A percentile compares a stretch with the other conserved stretches of the same genome.
Evolutionary conservation across 495 filamentous ascomycete genomes (phyloP).

Genomic region (Hypoxylon perforatum): DNA sequence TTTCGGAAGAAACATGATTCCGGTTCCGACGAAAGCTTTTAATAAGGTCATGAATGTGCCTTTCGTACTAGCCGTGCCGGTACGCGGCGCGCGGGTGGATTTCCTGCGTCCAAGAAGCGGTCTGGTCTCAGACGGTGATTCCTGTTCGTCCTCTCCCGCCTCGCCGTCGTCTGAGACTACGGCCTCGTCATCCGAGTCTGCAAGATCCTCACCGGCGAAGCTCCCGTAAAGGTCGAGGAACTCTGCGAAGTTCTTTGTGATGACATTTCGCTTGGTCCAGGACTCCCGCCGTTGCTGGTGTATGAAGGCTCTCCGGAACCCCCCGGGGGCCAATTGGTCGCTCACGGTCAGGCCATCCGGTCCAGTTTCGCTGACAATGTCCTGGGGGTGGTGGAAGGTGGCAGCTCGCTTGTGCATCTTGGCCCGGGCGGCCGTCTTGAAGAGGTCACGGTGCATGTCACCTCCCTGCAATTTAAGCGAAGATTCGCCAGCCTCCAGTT

Average conservation of each 20-base stretch:
- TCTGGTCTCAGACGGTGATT: slow-evolving; percentile 52
- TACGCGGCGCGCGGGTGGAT: slow-evolving; percentile 53
- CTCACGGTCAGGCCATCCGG: slow-evolving; percentile 53
- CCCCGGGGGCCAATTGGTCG: slow-evolving; percentile 67
- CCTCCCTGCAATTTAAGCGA: slow-evolving; percentile 73
- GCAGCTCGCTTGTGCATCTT: slow-evolving; percentile 63
- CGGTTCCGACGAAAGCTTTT: slow-evolving; percentile 74
- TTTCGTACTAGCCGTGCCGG: slow-evolving; percentile 66
- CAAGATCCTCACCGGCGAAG: slow-evolving; percentile 78
- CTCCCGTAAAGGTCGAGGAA: slow-evolving; percentile 76
- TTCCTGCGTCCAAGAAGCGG: slow-evolving; percentile 66
- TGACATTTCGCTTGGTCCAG: slow-evolving; percentile 56
- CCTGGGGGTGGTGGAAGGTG: slow-evolving; percentile 65
- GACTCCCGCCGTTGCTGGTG: slow-evolving; percentile 58
- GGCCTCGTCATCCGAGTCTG: slow-evolving; percentile 71
- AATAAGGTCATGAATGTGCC: slow-evolving; percentile 76
- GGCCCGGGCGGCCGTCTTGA: slow-evolving; percentile 66
- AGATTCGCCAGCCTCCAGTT: slow-evolving; percentile 57
- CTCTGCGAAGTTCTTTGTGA: slow-evolving; percentile 73
- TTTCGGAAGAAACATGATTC: slow-evolving; percentile 76
- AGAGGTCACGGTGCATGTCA: slow-evolving; percentile 76
- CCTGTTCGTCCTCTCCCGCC: slow-evolving; percentile 53
- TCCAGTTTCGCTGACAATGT: slow-evolving; percentile 39
- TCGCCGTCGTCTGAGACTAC: slow-evolving; percentile 57
- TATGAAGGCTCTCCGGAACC: slow-evolving; percentile 70